These are phyloP conservation scores for Barnettozyma vustinii DNA, from an alignment of 805 yeast genomes.

Conservation along the genomic window DNA sequence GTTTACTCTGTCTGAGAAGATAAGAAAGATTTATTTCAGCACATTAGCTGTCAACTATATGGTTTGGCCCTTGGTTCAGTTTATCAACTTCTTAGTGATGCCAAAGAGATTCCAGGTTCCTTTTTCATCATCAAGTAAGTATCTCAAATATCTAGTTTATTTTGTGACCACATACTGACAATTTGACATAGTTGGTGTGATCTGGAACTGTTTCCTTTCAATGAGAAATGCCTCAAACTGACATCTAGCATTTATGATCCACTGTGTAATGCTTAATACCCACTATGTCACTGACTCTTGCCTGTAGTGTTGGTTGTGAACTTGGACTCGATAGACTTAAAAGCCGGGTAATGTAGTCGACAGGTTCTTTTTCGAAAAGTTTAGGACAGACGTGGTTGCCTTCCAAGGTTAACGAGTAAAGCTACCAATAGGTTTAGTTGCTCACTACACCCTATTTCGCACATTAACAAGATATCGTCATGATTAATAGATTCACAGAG, in stretches of 20 bases:
- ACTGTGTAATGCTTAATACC: neutral
- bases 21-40: conserved; percentile 58
- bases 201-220: conserved; percentile 92
- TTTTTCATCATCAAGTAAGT: conserved; percentile 71
- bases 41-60: conserved; percentile 64
- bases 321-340: no score
- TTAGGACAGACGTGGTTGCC: neutral
- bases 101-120: conserved; percentile 82
- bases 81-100: conserved; percentile 63
- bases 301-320: neutral
- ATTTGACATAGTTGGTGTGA: conserved; percentile 51
- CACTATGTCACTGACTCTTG: neutral
- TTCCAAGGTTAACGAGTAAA: neutral
- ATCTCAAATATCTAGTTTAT: neutral
- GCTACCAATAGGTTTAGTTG: neutral
- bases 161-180: conserved; percentile 11
- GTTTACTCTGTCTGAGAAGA: conserved; percentile 57
- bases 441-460: neutral
- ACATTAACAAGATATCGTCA: neutral
- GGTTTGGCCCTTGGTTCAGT: conserved; percentile 82
- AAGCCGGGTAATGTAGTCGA: neutral
- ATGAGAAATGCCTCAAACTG: conserved; percentile 57
- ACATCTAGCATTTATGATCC: neutral
- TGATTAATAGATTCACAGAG: conserved; percentile 30
- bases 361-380: neutral